Base-by-base conservation (phyloP, 345 rosid species). In the Cardamine chenopodiifolia region DNA sequence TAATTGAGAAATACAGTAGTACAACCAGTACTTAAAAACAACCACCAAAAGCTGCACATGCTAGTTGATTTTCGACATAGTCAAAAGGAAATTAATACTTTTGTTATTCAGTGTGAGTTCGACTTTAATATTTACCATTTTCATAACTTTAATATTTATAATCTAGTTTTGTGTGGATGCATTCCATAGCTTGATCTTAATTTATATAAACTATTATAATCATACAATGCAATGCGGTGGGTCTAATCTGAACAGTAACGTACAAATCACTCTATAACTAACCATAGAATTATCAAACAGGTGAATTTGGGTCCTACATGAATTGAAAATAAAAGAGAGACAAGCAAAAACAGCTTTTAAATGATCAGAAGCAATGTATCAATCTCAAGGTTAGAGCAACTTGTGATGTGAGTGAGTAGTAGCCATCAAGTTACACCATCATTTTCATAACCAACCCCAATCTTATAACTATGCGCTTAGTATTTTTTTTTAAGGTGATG, bases 321-420 rank as follows among this genome's bases (percentile, higher is more conserved):
- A 64, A 35, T 5, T 28, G 66, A 70, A 35, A 63, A 63, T 47
- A 45, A 53, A 28, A 68, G 74, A 52, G 66, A 56, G 60, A 54
- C 58, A 55, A 55, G 40, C 52, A 45, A 70, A 54, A 31, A 57
- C 70, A 64, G 63, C 69, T 70, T 76, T 63, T 2, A 67, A 31
- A 77, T 77, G 61, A 77, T 70, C 11, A 42, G 68, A 77, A 77
- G 80, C 80, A 77, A 77, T 63, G 80, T 55, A 70, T 77, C 76
- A 39, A 34, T 12, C 66, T 47, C 60, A 69, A 75, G 50, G 54
- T 75, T 68, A 11, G 37, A 67, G 62, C 79, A 75, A 66, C 60
- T 66, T 66, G 71, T 35, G 39, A 32, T 4, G 49, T 34, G 40
- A 66, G 66, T 66, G 72, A 68, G 39, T 39, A 62, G 80, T 76